A percentile compares a stretch with the other conserved stretches of the same genome.
Conservation (phyloP, 2,329 filamentous ascomycete species). For the Colletotrichum navitas region DNA sequence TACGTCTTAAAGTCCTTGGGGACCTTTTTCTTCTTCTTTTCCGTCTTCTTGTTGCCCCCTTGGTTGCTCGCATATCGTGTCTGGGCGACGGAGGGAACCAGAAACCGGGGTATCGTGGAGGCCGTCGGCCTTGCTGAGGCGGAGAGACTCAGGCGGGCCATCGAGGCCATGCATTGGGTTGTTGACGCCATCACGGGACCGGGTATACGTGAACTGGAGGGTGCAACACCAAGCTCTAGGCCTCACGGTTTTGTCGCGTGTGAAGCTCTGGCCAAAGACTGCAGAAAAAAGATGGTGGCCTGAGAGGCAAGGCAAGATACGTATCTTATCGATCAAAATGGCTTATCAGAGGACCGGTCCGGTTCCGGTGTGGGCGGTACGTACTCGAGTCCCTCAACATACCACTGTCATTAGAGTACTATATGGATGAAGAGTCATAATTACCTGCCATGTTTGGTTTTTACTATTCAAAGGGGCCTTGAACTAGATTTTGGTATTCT, state of each 20-base stretch:
- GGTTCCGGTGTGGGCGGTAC: slow-evolving; percentile 18
- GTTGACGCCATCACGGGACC: slow-evolving; percentile 61
- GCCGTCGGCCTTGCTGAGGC: slow-evolving; percentile 57
- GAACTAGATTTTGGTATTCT: fast-evolving
- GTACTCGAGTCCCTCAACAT: neutral
- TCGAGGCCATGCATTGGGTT: slow-evolving; percentile 66
- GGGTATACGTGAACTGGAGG: slow-evolving; percentile 43
- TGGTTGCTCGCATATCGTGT: slow-evolving; percentile 58
- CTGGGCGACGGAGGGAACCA: slow-evolving; percentile 61
- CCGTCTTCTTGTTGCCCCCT: slow-evolving; percentile 64
- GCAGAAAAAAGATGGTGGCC: slow-evolving; percentile 38
- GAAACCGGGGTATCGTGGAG: slow-evolving; percentile 61
- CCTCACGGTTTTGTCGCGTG: slow-evolving; percentile 14
- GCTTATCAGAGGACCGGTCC: slow-evolving; percentile 13
- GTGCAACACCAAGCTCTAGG: slow-evolving; percentile 13
- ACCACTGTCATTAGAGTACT: slow-evolving; percentile 25
- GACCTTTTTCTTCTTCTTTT: slow-evolving; percentile 68
- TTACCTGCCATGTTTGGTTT: neutral
- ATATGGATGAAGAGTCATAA: slow-evolving; percentile 27
- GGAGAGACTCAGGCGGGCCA: slow-evolving; percentile 64
- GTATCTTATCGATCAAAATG: slow-evolving; percentile 1
- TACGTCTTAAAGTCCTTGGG: slow-evolving; percentile 77
- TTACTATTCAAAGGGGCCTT: neutral
- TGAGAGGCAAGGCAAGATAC: slow-evolving; percentile 9
- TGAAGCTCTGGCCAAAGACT: slow-evolving; percentile 33